phyloP scores from a whole-genome alignment of 192 early-diverging fungal species.

The Ambispora gerdemannii region DNA sequence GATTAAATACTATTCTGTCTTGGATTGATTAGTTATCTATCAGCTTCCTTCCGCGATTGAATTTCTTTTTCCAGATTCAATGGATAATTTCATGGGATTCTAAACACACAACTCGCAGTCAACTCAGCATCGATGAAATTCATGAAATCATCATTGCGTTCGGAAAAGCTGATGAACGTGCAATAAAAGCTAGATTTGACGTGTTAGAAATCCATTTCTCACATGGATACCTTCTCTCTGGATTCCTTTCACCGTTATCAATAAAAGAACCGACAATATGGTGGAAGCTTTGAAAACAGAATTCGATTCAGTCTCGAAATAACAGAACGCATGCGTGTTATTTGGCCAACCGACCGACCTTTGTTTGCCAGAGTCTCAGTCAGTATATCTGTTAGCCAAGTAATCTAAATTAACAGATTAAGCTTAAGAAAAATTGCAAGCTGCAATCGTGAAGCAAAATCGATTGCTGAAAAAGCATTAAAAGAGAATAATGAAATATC shows the following conservation, averaged over 20 bases:
- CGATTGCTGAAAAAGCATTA: slow-evolving; percentile 61
- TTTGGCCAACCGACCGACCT: slow-evolving; percentile 79
- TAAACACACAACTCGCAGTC: slow-evolving; percentile 45
- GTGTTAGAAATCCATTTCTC: slow-evolving; percentile 89
- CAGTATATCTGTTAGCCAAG: no score
- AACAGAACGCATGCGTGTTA: slow-evolving; percentile 52
- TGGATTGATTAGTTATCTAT: no score
- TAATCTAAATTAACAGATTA: no score
- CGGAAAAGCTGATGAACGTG: slow-evolving; percentile 62
- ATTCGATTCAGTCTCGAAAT: slow-evolving; percentile 73
- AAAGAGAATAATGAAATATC: slow-evolving; percentile 64
- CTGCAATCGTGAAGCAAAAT: slow-evolving; percentile 59
- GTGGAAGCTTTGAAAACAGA: slow-evolving; percentile 89
- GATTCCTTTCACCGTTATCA: slow-evolving; percentile 75
- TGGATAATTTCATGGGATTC: slow-evolving; percentile 49
- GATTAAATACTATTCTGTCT: no score
- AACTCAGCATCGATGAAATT: slow-evolving; percentile 68
- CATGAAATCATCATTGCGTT: slow-evolving; percentile 58
- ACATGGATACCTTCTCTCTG: slow-evolving; percentile 84
- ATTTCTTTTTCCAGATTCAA: no score
- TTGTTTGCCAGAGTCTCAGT: slow-evolving; percentile 80
- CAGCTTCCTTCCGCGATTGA: no score
- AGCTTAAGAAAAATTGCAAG: no score
- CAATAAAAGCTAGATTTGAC: slow-evolving; percentile 80
- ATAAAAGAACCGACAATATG: slow-evolving; percentile 88